Evolutionary conservation across 805 yeast genomes (phyloP).

Genomic region (Saturnispora dispora): DNA sequence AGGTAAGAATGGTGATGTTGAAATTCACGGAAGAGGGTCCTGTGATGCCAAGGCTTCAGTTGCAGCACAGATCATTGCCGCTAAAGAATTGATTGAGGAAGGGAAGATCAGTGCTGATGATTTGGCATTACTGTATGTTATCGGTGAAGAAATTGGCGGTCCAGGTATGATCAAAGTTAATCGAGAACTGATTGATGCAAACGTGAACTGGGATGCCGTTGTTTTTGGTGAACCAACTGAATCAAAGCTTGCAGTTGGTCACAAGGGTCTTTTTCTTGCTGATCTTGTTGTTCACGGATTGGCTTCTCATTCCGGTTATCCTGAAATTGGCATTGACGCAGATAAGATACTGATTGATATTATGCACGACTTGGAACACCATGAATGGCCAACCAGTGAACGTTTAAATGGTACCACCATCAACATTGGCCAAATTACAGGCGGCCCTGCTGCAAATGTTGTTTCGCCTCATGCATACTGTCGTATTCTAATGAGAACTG

Average conservation of each 20-base stretch:
- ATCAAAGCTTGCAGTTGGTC: constrained; percentile 57
- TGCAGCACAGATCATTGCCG: constrained; percentile 51
- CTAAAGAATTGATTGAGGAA: constrained; percentile 34
- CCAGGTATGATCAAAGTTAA: constrained; percentile 47
- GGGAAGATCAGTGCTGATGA: constrained; percentile 43
- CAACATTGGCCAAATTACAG: constrained; percentile 48
- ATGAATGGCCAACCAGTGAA: constrained; percentile 41
- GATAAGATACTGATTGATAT: constrained; percentile 45
- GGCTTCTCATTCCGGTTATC: constrained; percentile 62
- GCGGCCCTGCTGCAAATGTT: constrained; percentile 61
- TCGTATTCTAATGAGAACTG: constrained; percentile 42
- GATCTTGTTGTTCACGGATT: constrained; percentile 41
- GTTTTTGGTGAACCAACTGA: constrained; percentile 76
- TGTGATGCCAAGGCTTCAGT: constrained; percentile 67
- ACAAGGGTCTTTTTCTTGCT: constrained; percentile 47
- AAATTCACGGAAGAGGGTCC: constrained; percentile 57
- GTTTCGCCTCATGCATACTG: constrained; percentile 52
- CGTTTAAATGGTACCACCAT: constrained; percentile 53
- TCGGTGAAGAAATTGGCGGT: constrained; percentile 66
- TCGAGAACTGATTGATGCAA: constrained; percentile 26
- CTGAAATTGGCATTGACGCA: constrained; percentile 58
- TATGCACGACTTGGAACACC: constrained; percentile 35
- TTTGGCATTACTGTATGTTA: constrained; percentile 49
- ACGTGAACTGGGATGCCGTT: constrained; percentile 44
- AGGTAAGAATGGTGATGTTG: constrained; percentile 27